phyloP scores from a whole-genome alignment of 371 early-diverging fungal species.

The Cokeromyces recurvatus region DNA sequence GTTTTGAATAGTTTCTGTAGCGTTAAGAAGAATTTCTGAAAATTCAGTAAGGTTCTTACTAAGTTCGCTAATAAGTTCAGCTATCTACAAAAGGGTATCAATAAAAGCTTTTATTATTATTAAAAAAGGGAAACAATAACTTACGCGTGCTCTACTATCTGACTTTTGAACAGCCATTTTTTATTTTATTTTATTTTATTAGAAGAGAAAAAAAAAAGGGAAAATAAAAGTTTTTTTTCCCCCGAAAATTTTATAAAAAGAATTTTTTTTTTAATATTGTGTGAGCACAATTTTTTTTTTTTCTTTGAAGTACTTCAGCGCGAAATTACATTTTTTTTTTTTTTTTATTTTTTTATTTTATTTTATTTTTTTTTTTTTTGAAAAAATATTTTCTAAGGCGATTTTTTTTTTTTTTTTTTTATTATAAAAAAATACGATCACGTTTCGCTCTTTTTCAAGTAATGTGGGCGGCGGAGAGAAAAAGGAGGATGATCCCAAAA shows the following conservation, averaged over 20 bases:
- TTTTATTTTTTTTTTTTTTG: too few species aligned
- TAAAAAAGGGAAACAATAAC: neutral
- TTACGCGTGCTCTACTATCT: slow-evolving; percentile 5
- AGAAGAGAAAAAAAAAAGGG: slow-evolving; percentile 3
- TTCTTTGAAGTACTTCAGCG: slow-evolving; percentile 1
- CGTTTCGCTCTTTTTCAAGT: too few species aligned
- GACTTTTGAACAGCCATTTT: neutral
- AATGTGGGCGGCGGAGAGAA: too few species aligned
- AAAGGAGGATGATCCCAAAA: too few species aligned
- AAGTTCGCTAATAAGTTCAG: slow-evolving; percentile 1
- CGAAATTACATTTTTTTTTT: neutral
- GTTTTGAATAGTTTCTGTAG: neutral
- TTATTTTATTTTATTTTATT: neutral
- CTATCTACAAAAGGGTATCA: neutral
- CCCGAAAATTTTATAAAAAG: too few species aligned
- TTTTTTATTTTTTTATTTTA: too few species aligned
- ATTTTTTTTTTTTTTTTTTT: too few species aligned
- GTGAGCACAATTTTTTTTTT: neutral
- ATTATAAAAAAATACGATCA: too few species aligned
- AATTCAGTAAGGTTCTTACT: slow-evolving; percentile 2
- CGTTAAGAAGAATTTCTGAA: slow-evolving; percentile 3
- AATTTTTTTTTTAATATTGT: neutral
- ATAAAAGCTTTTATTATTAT: too few species aligned
- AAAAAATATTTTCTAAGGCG: too few species aligned
- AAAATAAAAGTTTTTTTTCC: too few species aligned